Evolutionary conservation across 768 basidiomycete species (phyloP).

Genomic region (Ramaria rubella): DNA sequence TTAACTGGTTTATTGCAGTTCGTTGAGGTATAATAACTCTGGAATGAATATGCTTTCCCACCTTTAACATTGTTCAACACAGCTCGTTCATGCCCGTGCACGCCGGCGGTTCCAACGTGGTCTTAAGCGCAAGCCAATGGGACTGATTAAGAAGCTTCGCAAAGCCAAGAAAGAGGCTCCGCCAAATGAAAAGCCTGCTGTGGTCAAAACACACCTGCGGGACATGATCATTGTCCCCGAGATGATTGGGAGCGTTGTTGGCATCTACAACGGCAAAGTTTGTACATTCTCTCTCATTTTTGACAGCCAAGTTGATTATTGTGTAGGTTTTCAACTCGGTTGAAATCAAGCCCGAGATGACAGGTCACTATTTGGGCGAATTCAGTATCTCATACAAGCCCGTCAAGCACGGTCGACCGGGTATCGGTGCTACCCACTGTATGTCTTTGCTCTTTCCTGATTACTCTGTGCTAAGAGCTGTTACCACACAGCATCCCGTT

Average conservation of each 20-base stretch:
- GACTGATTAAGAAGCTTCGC: slow-evolving; percentile 98
- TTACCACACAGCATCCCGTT: slow-evolving; percentile 6
- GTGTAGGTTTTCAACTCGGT: slow-evolving; percentile 85
- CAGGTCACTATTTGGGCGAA: slow-evolving; percentile 98
- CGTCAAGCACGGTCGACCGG: slow-evolving; percentile 99
- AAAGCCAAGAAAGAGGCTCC: slow-evolving; percentile 99
- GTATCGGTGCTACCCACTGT: slow-evolving; percentile 94
- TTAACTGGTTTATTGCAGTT: slow-evolving; percentile 40
- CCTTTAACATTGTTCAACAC: slow-evolving; percentile 9
- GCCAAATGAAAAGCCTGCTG: slow-evolving; percentile 96
- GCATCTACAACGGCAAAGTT: slow-evolving; percentile 98
- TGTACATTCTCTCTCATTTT: slow-evolving; percentile 14
- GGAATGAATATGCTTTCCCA: background rate
- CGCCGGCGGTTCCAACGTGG: slow-evolving; percentile 98
- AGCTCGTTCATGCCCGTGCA: slow-evolving; percentile 98
- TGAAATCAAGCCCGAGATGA: slow-evolving; percentile 99
- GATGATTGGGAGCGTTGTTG: slow-evolving; percentile 98
- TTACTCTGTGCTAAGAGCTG: slow-evolving; percentile 13
- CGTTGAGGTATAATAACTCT: slow-evolving; percentile 55
- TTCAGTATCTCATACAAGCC: slow-evolving; percentile 96
- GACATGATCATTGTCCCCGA: slow-evolving; percentile 99
- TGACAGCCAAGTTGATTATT: background rate
- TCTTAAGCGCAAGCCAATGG: slow-evolving; percentile 97
- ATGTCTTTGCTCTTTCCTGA: slow-evolving; percentile 29
- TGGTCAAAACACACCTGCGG: slow-evolving; percentile 98